A percentile compares a stretch with the other conserved stretches of the same genome.
Conservation (phyloP, 2,329 filamentous ascomycete genomes). For the Raffaelea albimanens region DNA sequence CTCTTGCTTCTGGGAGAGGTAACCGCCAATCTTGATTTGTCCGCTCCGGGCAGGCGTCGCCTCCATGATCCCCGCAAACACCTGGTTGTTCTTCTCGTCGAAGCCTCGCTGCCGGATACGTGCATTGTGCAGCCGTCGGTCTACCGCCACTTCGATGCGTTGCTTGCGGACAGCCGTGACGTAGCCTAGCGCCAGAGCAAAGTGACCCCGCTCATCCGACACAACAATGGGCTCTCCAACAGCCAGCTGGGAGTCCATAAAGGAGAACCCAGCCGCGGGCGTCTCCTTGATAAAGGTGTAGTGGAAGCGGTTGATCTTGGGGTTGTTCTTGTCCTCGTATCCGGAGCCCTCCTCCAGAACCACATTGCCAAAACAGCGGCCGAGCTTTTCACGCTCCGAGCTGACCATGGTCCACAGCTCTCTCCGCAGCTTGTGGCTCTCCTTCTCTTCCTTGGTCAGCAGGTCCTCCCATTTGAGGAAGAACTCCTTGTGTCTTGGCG, state of each 20-base stretch:
- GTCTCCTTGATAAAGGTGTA: constrained; percentile 76
- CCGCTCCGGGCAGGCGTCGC: constrained; percentile 17
- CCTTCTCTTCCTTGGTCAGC: constrained; percentile 88
- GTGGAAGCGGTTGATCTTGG: constrained; percentile 83
- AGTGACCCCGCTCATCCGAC: constrained; percentile 90
- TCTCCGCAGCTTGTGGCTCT: constrained; percentile 74
- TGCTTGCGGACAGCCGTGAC: constrained; percentile 68
- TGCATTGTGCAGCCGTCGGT: constrained; percentile 80
- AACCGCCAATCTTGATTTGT: constrained; percentile 19
- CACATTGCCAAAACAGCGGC: constrained; percentile 82
- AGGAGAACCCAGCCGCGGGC: constrained; percentile 56
- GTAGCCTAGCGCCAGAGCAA: constrained; percentile 86
- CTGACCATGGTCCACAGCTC: constrained; percentile 97
- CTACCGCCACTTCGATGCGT: constrained; percentile 79
- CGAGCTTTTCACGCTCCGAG: constrained; percentile 74
- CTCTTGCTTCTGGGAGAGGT: constrained; percentile 27
- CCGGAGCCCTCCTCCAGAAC: constrained; percentile 55
- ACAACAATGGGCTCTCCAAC: constrained; percentile 91
- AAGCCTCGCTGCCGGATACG: constrained; percentile 69
- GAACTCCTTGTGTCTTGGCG: constrained; percentile 64
- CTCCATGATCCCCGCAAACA: constrained; percentile 88
- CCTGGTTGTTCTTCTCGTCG: constrained; percentile 66
- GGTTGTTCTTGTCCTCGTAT: constrained; percentile 44
- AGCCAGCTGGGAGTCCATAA: constrained; percentile 79
- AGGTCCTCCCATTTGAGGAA: constrained; percentile 93